Conservation (phyloP, 257 asterid genomes). For the Fraxinus pennsylvanica region DNA sequence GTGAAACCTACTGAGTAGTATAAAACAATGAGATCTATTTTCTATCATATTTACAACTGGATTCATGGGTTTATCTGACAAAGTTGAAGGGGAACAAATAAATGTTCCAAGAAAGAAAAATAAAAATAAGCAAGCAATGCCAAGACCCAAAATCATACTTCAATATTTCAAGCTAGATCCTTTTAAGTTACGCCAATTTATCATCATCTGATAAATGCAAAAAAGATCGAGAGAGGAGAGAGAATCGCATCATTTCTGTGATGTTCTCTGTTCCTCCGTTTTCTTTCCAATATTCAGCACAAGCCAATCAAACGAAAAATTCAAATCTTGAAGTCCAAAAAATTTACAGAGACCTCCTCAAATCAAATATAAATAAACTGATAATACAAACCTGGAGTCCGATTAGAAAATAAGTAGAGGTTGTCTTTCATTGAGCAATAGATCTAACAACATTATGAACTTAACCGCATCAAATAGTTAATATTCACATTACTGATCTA, state of each 20-base stretch:
- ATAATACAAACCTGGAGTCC: not conserved
- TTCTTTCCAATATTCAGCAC: not conserved
- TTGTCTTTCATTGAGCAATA: not conserved
- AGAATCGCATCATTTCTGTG: not conserved
- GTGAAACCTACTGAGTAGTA: not conserved
- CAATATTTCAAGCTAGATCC: constrained; percentile 25
- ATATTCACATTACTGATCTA: not conserved
- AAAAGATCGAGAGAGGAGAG: not conserved
- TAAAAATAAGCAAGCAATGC: not conserved
- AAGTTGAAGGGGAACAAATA: not conserved
- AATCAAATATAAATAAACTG: too few relatives aligned
- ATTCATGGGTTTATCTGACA: not conserved
- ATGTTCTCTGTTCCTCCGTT: not conserved
- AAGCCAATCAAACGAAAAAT: not conserved
- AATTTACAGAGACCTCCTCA: not conserved
- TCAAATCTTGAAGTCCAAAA: not conserved
- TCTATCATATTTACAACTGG: not conserved
- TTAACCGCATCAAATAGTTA: not conserved
- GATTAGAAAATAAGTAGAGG: not conserved
- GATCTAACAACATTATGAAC: not conserved
- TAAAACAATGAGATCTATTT: not conserved
- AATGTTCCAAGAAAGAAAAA: not conserved
- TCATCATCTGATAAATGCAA: not conserved
- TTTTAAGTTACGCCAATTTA: not conserved
- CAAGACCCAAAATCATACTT: not conserved